Evolutionary conservation across 257 asterid genomes (phyloP).

Genomic region (Capsicum rhomboideum): DNA sequence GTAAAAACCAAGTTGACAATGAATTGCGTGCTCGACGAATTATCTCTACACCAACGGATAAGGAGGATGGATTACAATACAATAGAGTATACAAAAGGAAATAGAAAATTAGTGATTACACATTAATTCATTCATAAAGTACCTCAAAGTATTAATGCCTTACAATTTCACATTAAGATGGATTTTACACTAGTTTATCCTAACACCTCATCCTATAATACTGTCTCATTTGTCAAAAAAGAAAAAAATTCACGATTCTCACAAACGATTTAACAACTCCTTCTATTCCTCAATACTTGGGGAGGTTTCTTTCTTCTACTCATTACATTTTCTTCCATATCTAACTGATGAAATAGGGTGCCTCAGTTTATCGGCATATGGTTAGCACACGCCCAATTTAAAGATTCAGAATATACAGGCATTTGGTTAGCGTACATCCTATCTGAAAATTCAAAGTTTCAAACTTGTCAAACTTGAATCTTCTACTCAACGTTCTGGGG

Average conservation of each 20-base stretch:
- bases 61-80: not conserved
- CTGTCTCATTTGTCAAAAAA: not conserved
- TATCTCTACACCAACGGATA: not conserved
- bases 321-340: not conserved
- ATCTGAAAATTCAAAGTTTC: not conserved
- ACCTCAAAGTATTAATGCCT: not conserved
- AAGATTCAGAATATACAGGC: not conserved
- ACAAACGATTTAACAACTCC: not conserved
- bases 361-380: not conserved
- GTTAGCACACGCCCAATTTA: not conserved
- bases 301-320: not conserved
- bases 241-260: not conserved
- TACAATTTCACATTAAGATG: not conserved
- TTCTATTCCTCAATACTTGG: not conserved
- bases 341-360: not conserved
- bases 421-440: not conserved
- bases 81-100: not conserved
- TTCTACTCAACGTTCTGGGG: not conserved
- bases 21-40: not conserved
- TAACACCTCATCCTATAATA: not conserved
- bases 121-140: not conserved
- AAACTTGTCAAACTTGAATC: not conserved
- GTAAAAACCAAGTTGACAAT: not conserved
- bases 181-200: not conserved
- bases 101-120: not conserved